Evolutionary conservation across 164 flowering plant species (phyloP).

Genomic region (Umbilicus rupestris): DNA sequence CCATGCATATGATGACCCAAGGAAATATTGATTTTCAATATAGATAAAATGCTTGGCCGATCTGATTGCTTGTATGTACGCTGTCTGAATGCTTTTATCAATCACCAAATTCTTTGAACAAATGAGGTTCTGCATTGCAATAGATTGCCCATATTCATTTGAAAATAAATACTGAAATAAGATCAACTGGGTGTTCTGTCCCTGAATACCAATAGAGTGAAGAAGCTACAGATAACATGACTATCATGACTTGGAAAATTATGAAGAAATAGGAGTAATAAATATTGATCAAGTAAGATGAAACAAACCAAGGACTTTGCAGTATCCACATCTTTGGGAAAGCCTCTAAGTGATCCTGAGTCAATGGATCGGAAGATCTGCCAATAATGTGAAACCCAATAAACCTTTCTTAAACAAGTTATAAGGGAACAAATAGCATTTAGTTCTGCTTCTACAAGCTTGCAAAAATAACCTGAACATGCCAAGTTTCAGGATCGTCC

Average conservation of each 20-base stretch:
- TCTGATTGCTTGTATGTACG: slow-evolving; percentile 72
- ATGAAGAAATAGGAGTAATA: neutral
- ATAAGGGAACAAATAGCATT: too few relatives aligned
- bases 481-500: slow-evolving; percentile 64
- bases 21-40: slow-evolving; percentile 71
- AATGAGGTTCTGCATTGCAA: slow-evolving; percentile 52
- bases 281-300: neutral
- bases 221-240: too few relatives aligned
- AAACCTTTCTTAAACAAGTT: too few relatives aligned
- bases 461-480: slow-evolving; percentile 55
- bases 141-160: slow-evolving; percentile 6
- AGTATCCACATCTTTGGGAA: slow-evolving; percentile 31
- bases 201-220: too few relatives aligned
- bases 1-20: slow-evolving; percentile 87
- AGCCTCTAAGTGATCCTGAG: slow-evolving; percentile 72
- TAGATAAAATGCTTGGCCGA: slow-evolving; percentile 74
- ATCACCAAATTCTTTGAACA: slow-evolving; percentile 46
- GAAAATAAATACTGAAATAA: neutral
- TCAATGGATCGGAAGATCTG: slow-evolving; percentile 84
- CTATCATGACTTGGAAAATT: too few relatives aligned
- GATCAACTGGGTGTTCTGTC: too few relatives aligned
- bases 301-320: slow-evolving; percentile 37
- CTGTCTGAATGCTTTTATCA: slow-evolving; percentile 78
- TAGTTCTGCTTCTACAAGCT: neutral
- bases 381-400: too few relatives aligned